Percentiles rank a stretch among this genome's conserved stretches.
phyloP scores from a whole-genome alignment of 192 early-diverging fungal species.

The Backusella parvicylindrica region DNA sequence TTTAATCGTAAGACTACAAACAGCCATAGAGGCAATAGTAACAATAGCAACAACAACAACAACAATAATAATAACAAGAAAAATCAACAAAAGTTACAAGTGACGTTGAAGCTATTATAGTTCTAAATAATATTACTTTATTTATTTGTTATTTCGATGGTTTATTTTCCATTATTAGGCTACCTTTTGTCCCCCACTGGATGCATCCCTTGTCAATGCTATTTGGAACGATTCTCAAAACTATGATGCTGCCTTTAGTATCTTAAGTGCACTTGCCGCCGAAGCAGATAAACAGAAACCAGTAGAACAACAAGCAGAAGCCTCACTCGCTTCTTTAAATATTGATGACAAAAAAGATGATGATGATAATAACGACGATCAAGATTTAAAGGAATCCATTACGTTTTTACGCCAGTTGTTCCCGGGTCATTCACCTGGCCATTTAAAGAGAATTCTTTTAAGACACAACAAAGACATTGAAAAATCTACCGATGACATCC shows the following conservation, averaged over 20 bases:
- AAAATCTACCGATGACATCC: conserved; percentile 15
- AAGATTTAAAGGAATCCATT: not conserved
- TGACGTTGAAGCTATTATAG: not conserved
- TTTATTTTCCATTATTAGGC: not conserved
- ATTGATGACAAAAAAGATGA: not conserved
- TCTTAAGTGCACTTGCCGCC: conserved; percentile 13
- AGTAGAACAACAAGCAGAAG: not conserved
- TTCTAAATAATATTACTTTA: not conserved
- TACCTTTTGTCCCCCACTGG: conserved; percentile 27
- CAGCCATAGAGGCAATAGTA: not conserved
- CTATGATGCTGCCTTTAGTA: conserved; percentile 10
- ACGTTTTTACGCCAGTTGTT: conserved; percentile 18
- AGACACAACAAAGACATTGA: conserved; percentile 6
- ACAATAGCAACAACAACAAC: not conserved
- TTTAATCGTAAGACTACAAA: not conserved
- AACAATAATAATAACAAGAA: not conserved
- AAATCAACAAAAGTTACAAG: conserved; percentile 4
- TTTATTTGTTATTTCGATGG: not conserved
- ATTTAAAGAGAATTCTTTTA: conserved; percentile 1
- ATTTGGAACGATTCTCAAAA: conserved; percentile 27
- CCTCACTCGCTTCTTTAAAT: not conserved
- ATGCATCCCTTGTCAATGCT: conserved; percentile 19
- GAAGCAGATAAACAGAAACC: conserved; percentile 11
- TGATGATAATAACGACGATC: not conserved
- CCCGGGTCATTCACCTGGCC: not conserved